These are phyloP conservation scores for Solanum gandarillasii DNA, from an alignment of 257 asterid genomes.

Conservation along the genomic window DNA sequence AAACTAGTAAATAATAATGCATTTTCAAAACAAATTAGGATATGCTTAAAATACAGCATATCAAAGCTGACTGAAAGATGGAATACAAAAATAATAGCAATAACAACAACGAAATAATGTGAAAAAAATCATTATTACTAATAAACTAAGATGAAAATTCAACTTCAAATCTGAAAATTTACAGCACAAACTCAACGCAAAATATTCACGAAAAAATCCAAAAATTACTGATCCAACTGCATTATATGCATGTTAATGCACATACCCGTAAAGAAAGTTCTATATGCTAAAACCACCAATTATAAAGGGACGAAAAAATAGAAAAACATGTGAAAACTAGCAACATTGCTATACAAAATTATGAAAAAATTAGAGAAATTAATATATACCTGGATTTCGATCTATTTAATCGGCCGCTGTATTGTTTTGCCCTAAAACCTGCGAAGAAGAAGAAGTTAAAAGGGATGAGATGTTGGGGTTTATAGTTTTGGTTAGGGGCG, in stretches of 20 bases:
- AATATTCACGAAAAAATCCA: neutral
- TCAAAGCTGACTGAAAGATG: neutral
- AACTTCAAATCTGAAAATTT: neutral
- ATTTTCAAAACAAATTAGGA: neutral
- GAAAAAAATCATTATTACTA: neutral
- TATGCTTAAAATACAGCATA: neutral
- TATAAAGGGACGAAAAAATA: neutral
- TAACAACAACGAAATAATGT: neutral
- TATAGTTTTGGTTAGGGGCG: neutral
- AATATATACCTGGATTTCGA: neutral
- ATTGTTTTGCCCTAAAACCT: neutral
- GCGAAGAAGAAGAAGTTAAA: neutral
- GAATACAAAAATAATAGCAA: neutral
- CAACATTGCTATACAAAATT: neutral
- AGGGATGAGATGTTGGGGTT: neutral
- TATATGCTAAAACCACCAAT: neutral
- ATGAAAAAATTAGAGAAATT: neutral
- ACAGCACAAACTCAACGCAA: neutral
- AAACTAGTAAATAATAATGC: neutral
- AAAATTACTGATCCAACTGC: neutral
- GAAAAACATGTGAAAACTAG: neutral
- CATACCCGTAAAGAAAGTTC: neutral
- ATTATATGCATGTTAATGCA: neutral
- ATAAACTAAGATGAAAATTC: neutral
- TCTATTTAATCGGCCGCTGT: neutral